These are phyloP conservation scores for Ramalina peruviana DNA, from an alignment of 495 filamentous ascomycete species.

Conservation along the genomic window DNA sequence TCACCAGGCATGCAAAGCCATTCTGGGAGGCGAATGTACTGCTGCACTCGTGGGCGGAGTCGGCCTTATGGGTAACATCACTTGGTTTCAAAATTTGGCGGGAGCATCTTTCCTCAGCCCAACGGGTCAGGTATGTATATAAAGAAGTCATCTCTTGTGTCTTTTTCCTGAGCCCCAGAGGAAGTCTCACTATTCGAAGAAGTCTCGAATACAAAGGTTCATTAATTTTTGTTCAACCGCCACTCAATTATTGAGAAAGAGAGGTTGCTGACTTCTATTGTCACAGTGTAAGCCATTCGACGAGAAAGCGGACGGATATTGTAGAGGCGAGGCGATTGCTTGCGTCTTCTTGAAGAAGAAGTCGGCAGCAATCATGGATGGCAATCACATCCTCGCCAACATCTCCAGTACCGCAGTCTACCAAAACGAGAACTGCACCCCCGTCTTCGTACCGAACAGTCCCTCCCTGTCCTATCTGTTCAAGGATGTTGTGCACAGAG, in stretches of 20 bases:
- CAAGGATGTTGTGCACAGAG: conserved; percentile 36
- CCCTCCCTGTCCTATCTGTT: conserved; percentile 45
- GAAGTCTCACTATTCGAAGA: too few species aligned
- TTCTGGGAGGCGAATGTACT: conserved; percentile 21
- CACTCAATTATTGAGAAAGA: too few species aligned
- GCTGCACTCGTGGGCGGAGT: conserved; percentile 29
- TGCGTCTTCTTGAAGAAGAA: conserved; percentile 54
- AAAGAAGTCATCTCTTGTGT: too few species aligned
- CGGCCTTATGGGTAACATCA: conserved; percentile 25
- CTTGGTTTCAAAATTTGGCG: conserved; percentile 24
- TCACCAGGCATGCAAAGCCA: conserved; percentile 25
- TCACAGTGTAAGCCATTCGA: conserved; percentile 55
- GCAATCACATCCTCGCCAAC: conserved; percentile 47
- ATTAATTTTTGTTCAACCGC: too few species aligned
- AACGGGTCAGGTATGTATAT: conserved; percentile 15
- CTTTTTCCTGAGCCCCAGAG: conserved; percentile 12
- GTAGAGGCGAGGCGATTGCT: conserved; percentile 51
- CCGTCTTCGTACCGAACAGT: conserved; percentile 56
- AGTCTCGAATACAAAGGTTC: too few species aligned
- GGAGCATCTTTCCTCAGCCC: conserved; percentile 26
- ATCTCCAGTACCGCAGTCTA: conserved; percentile 49
- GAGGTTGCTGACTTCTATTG: conserved; percentile 26
- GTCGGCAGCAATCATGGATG: conserved; percentile 45
- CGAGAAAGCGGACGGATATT: conserved; percentile 57
- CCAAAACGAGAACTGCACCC: conserved; percentile 58